Percentiles rank a stretch among this genome's conserved stretches.
phyloP scores from a whole-genome alignment of 805 yeast species.

The Barnettozyma siamensis region DNA sequence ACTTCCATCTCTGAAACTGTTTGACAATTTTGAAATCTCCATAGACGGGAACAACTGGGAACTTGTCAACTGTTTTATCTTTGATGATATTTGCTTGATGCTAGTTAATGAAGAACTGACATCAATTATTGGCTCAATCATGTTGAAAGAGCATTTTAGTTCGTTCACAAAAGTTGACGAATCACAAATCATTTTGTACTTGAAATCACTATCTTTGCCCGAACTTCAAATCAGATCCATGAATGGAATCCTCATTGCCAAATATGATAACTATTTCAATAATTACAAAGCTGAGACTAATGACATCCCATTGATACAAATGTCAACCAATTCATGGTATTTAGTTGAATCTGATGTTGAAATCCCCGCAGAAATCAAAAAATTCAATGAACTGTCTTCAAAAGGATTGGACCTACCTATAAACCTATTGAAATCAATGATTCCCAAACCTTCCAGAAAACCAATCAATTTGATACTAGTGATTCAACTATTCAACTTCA shows the following conservation, averaged over 20 bases:
- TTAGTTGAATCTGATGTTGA: slow-evolving; percentile 27
- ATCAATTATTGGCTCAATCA: slow-evolving; percentile 36
- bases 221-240: slow-evolving; percentile 34
- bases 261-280: slow-evolving; percentile 35
- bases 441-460: slow-evolving; percentile 35
- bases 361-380: slow-evolving; percentile 36
- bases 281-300: slow-evolving; percentile 8
- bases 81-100: slow-evolving; percentile 26
- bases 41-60: slow-evolving; percentile 41
- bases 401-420: slow-evolving; percentile 39
- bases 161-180: slow-evolving; percentile 25
- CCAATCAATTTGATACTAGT: slow-evolving; percentile 40
- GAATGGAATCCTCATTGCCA: slow-evolving; percentile 29
- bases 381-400: slow-evolving; percentile 31
- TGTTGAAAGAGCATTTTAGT: slow-evolving; percentile 32
- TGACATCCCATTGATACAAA: slow-evolving; percentile 34
- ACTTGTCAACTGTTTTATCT: slow-evolving; percentile 28
- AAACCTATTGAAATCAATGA: slow-evolving; percentile 30
- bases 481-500: slow-evolving; percentile 34
- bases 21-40: slow-evolving; percentile 39
- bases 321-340: slow-evolving; percentile 48
- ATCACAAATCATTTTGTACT: slow-evolving; percentile 28
- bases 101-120: slow-evolving; percentile 20
- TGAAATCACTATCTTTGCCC: slow-evolving; percentile 38
- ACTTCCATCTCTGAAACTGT: slow-evolving; percentile 29